Percentiles rank a stretch among this genome's conserved stretches.
Conservation (phyloP, 2,329 filamentous ascomycete species). For the Westerdykella sp. region DNA sequence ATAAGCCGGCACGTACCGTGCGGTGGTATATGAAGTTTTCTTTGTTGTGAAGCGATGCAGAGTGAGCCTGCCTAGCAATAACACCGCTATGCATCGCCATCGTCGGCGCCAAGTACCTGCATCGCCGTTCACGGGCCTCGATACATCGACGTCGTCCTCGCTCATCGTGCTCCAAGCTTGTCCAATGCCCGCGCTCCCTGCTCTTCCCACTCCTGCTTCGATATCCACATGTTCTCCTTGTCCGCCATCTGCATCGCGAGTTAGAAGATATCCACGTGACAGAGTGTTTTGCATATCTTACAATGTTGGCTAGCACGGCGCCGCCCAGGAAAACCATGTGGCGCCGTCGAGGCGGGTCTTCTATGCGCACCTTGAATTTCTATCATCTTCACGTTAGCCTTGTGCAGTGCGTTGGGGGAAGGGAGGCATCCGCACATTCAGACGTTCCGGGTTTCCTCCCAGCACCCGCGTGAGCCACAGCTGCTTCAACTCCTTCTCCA, state of each 20-base stretch:
- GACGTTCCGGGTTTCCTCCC: slow-evolving; percentile 81
- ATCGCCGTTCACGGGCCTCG: not conserved
- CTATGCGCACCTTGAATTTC: slow-evolving; percentile 99
- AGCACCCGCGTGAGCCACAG: slow-evolving; percentile 92
- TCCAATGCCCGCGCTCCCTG: slow-evolving; percentile 77
- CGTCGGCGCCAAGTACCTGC: not conserved
- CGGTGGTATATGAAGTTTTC: not conserved
- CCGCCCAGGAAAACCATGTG: slow-evolving; percentile 99
- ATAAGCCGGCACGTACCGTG: not conserved
- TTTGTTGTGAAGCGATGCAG: not conserved
- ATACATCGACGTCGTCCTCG: slow-evolving; percentile 1
- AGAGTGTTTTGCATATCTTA: slow-evolving; percentile 31
- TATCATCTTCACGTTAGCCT: slow-evolving; percentile 29
- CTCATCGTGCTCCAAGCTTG: slow-evolving; percentile 82
- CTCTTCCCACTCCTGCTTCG: slow-evolving; percentile 94
- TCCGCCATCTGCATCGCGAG: slow-evolving; percentile 68
- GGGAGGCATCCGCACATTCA: slow-evolving; percentile 52
- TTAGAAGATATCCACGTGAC: slow-evolving; percentile 9
- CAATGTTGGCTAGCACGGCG: slow-evolving; percentile 91
- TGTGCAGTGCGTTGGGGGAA: not conserved
- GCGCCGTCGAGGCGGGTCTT: slow-evolving; percentile 88
- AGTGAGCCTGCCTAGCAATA: not conserved
- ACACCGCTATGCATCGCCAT: not conserved
- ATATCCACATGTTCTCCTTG: slow-evolving; percentile 99
- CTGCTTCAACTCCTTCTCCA: slow-evolving; percentile 99